Evolutionary conservation across 768 basidiomycete species (phyloP), one percentile per base, ranked within the genome.

Genomic region (Ramaria rubella): DNA sequence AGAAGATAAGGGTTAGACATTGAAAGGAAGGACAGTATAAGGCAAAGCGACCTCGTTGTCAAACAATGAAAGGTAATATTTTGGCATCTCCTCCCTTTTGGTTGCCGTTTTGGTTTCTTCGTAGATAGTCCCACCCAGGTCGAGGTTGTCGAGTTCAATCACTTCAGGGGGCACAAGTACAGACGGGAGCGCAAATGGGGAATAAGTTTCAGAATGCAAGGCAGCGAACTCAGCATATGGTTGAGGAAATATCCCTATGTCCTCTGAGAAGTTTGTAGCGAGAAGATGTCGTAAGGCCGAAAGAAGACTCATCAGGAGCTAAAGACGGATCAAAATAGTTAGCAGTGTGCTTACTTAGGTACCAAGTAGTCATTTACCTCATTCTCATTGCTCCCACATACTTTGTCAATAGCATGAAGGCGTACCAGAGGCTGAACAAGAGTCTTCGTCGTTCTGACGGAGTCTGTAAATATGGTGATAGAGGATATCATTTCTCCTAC

Each of bases 111-210:
- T 78, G 31, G 29, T 52, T 61, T 86, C 86, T 17, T 60, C 65
- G 11, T 62, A 65, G 33, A 62, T 60, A 1, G 59, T 63, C 19
- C 61, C 61, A 17, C 83, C 83, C 17, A 81, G 76, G 49, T 90
- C 86, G 44, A 91, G 71, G 0, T 79, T 77, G 38, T 91, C 90
- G 8, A 90, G 75, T 61, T 93, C 91, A 27, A 91, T 86, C 23
- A 86, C 81, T 68, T 94, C 92, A 1, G 92, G 92, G 2, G 92
- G 91, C 0, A 94, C 90, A 17, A 94, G 76, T 38, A 94, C 82
- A 31, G 81, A 77, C 5, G 90, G 90, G 9, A 94, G 75, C 29
- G 81, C 77, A 61, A 87, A 91, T 1, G 81, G 78, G 7, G 73
- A 67, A 15, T 76, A 69, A 3, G 66, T 62, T 1, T 66, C 62